These are phyloP conservation scores for Colletotrichum gloeosporioides DNA, from an alignment of 2,329 filamentous ascomycete species.

Conservation along the genomic window DNA sequence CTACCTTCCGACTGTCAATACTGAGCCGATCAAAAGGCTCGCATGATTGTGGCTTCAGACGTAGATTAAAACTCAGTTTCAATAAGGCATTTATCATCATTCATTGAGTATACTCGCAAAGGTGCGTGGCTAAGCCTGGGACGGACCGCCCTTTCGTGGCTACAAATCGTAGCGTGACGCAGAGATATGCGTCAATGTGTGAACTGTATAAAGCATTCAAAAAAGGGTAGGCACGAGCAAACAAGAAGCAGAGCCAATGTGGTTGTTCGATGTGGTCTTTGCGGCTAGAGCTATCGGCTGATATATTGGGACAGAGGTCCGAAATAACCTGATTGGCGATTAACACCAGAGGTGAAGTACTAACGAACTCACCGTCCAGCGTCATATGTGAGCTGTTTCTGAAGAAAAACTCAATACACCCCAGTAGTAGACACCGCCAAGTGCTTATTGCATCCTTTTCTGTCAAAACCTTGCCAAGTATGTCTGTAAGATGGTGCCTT, in stretches of 20 bases:
- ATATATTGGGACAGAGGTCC: background rate
- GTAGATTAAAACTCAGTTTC: background rate
- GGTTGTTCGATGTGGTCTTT: accelerated
- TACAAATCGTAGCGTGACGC: background rate
- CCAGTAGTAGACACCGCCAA: background rate
- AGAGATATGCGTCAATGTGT: background rate
- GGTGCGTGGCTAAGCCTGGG: accelerated
- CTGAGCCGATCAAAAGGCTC: background rate
- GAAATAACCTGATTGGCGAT: background rate
- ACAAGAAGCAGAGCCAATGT: accelerated
- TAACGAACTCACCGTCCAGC: background rate
- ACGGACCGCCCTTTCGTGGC: background rate
- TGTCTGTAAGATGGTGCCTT: background rate
- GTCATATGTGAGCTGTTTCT: background rate
- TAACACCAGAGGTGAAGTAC: background rate
- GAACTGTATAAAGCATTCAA: background rate
- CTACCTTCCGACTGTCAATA: background rate
- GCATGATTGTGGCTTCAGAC: background rate
- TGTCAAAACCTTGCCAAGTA: accelerated
- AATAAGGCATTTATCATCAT: background rate
- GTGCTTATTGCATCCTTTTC: accelerated
- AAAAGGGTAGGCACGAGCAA: background rate
- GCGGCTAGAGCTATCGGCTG: background rate
- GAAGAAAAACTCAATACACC: background rate
- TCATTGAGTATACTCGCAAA: background rate